phyloP scores from a whole-genome alignment of 352 stramenopile species.

The Chrysophaeum taylorii region DNA sequence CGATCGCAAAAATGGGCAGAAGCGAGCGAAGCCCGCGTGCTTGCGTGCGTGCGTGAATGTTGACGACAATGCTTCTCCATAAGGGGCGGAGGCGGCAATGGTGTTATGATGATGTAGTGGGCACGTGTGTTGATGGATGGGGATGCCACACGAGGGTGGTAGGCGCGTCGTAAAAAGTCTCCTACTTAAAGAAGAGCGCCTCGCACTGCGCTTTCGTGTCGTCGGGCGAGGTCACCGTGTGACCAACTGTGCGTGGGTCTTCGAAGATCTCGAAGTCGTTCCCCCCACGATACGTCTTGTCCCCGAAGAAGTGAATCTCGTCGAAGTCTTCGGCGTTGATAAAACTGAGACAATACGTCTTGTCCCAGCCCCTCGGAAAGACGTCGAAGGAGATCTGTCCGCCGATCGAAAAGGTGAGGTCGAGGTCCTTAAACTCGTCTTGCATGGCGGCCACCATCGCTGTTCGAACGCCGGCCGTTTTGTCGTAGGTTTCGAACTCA shows the following conservation, averaged over 20 bases:
- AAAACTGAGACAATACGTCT: constrained; percentile 96
- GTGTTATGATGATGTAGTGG: no score
- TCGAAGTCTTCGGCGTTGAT: constrained; percentile 81
- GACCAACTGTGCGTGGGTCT: constrained; percentile 86
- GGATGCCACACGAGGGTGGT: no score
- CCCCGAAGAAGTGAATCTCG: constrained; percentile 98
- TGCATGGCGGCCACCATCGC: constrained; percentile 90
- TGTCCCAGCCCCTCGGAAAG: constrained; percentile 96
- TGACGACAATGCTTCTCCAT: no score
- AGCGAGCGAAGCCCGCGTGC: no score
- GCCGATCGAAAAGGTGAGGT: constrained; percentile 94
- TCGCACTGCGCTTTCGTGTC: constrained; percentile 92
- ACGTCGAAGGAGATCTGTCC: constrained; percentile 98
- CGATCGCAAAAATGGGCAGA: no score
- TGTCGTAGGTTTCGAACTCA: constrained; percentile 93
- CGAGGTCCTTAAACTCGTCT: constrained; percentile 75
- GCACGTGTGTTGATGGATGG: no score
- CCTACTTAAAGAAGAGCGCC: constrained; percentile 78
- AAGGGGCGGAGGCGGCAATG: no score
- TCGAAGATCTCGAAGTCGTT: constrained; percentile 99
- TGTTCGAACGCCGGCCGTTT: constrained; percentile 70
- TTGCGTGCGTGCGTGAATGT: no score
- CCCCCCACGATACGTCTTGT: constrained; percentile 96
- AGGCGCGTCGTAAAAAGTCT: no score
- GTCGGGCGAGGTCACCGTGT: constrained; percentile 85